Conservation (phyloP, 1,139 yeast species). For the Debaryomycetaceae sp. region DNA sequence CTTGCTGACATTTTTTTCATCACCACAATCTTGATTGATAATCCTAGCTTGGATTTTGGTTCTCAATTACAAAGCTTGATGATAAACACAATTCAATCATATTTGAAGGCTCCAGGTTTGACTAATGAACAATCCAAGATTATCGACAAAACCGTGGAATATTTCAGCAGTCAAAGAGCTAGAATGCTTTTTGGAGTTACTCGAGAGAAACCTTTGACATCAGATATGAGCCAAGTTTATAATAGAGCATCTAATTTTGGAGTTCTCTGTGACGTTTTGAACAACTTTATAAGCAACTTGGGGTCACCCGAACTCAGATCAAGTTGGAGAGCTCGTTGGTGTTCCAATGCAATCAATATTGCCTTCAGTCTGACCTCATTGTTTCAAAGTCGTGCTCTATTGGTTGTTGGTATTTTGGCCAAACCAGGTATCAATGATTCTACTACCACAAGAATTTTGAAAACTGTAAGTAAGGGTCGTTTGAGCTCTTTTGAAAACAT, state of each 20-base stretch:
- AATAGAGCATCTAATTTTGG: conserved; percentile 56
- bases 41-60: conserved; percentile 69
- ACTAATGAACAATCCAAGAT: conserved; percentile 38
- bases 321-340: conserved; percentile 70
- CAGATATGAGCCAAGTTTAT: conserved; percentile 40
- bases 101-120: conserved; percentile 56
- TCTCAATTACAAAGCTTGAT: conserved; percentile 61
- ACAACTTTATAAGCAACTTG: conserved; percentile 45
- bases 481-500: conserved; percentile 32
- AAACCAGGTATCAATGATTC: conserved; percentile 62
- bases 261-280: conserved; percentile 58
- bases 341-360: conserved; percentile 60
- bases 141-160: conserved; percentile 52
- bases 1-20: conserved; percentile 72
- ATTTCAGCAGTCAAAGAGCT: conserved; percentile 69
- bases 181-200: conserved; percentile 75
- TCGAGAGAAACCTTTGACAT: conserved; percentile 50
- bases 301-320: conserved; percentile 54
- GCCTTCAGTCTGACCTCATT: conserved; percentile 60
- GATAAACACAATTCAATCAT: conserved; percentile 70
- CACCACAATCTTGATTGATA: conserved; percentile 69
- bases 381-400: conserved; percentile 68
- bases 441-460: conserved; percentile 48
- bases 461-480: conserved; percentile 25
- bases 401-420: conserved; percentile 69